Evolutionary conservation across 768 basidiomycete genomes (phyloP).

Genomic region (Lanmaoa rubissima): DNA sequence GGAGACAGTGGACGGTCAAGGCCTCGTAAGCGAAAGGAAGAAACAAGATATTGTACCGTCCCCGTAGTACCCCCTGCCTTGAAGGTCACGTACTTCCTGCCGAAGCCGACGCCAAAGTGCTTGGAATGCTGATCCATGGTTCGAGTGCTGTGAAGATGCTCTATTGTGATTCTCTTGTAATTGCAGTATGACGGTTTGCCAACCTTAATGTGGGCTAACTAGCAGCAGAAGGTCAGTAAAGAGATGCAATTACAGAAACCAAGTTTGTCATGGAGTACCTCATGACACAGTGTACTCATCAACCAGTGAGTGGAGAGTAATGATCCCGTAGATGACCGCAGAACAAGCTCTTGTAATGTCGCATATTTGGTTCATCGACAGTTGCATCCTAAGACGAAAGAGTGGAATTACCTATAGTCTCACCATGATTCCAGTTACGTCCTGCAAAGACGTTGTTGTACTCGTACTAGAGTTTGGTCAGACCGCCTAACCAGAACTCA

Average conservation of each 20-base stretch:
- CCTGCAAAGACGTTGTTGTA: constrained; percentile 77
- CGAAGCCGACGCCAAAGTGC: constrained; percentile 66
- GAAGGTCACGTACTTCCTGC: constrained; percentile 66
- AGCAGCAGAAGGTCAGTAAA: constrained; percentile 6
- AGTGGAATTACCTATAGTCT: constrained; percentile 60
- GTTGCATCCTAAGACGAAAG: background rate
- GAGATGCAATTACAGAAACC: background rate
- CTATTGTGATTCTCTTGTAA: background rate
- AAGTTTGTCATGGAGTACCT: constrained; percentile 45
- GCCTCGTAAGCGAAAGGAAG: background rate
- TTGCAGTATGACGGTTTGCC: background rate
- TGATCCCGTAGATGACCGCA: constrained; percentile 58
- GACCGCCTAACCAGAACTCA: background rate
- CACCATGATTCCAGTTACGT: constrained; percentile 83
- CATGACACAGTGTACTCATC: constrained; percentile 79
- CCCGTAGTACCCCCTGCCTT: constrained; percentile 75
- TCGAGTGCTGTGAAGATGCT: constrained; percentile 57
- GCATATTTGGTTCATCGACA: background rate
- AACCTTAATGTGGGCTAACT: constrained; percentile 86
- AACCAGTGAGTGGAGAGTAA: constrained; percentile 66
- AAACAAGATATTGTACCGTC: constrained; percentile 52
- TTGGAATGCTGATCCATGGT: constrained; percentile 78
- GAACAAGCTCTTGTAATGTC: constrained; percentile 61
- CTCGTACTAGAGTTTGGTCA: constrained; percentile 55
- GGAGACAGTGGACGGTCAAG: constrained; percentile 5